Evolutionary conservation across 257 asterid genomes (phyloP).

Genomic region (Nicotiana sylvestris): DNA sequence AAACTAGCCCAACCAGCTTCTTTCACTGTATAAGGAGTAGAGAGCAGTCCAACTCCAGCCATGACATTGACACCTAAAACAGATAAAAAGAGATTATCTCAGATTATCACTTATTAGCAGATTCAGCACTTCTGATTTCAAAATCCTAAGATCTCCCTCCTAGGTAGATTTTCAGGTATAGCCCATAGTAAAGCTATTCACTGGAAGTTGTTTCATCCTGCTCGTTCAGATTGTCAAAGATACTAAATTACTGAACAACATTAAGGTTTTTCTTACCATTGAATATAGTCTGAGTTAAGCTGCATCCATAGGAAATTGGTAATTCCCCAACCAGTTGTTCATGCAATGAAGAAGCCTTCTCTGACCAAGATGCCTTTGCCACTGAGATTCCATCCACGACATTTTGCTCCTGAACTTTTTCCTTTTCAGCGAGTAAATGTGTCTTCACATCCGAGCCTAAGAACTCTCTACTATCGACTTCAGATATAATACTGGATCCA

Average conservation of each 20-base stretch:
- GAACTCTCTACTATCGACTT: slow-evolving; percentile 25
- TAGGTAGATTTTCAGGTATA: background rate
- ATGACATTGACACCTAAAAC: slow-evolving; percentile 63
- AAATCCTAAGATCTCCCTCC: background rate
- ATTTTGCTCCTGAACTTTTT: slow-evolving; percentile 22
- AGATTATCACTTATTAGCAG: background rate
- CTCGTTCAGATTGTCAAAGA: background rate
- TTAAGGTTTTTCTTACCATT: slow-evolving; percentile 45
- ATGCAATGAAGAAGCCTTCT: slow-evolving; percentile 27
- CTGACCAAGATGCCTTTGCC: slow-evolving; percentile 33
- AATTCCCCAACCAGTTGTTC: slow-evolving; percentile 57
- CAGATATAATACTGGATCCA: slow-evolving; percentile 31
- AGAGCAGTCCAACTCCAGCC: slow-evolving; percentile 86
- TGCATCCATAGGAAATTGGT: slow-evolving; percentile 59
- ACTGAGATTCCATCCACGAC: slow-evolving; percentile 21
- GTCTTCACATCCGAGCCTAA: slow-evolving; percentile 32
- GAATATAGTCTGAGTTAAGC: slow-evolving; percentile 68
- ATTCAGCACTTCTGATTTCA: slow-evolving; percentile 1
- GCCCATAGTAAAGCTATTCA: slow-evolving; percentile 2
- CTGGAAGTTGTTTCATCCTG: slow-evolving; percentile 4
- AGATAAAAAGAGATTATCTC: background rate
- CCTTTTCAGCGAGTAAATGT: slow-evolving; percentile 52
- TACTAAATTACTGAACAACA: background rate
- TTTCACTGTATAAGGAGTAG: slow-evolving; percentile 61
- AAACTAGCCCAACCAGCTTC: slow-evolving; percentile 84